Conservation (phyloP, 352 stramenopile species). For the Globisporangium irregulare region DNA sequence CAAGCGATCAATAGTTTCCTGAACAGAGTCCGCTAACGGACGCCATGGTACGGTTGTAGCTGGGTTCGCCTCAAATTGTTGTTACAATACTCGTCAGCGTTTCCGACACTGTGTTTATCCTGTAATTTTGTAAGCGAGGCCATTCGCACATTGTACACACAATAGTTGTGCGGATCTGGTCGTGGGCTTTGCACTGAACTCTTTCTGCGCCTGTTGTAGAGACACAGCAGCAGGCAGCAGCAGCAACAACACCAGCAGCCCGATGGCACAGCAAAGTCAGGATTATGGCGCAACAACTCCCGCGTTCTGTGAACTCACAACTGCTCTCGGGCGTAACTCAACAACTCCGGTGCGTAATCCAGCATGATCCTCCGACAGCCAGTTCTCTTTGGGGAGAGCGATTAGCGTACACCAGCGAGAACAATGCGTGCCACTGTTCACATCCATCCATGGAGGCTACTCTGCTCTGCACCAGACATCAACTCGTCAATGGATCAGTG, state of each 20-base stretch:
- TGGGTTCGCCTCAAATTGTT: too few relatives aligned
- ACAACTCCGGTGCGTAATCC: not conserved
- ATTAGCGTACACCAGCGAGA: not conserved
- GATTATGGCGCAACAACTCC: not conserved
- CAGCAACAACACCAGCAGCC: not conserved
- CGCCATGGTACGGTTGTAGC: too few relatives aligned
- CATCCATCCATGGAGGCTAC: not conserved
- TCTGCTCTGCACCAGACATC: not conserved
- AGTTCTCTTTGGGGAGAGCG: not conserved
- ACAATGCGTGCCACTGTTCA: not conserved
- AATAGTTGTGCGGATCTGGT: conserved; percentile 1
- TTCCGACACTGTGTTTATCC: not conserved
- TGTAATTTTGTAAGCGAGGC: not conserved
- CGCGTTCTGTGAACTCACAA: not conserved
- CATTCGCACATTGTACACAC: not conserved
- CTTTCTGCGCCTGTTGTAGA: not conserved
- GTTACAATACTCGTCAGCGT: not conserved
- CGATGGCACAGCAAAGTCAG: not conserved
- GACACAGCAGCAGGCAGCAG: not conserved
- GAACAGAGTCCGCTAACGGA: not conserved
- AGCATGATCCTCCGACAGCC: not conserved
- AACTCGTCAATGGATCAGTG: not conserved
- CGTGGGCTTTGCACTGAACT: not conserved
- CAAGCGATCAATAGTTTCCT: not conserved
- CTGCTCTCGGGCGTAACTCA: not conserved